Base-by-base conservation (phyloP, 129 eudicot species). In the Artemisia annua region DNA sequence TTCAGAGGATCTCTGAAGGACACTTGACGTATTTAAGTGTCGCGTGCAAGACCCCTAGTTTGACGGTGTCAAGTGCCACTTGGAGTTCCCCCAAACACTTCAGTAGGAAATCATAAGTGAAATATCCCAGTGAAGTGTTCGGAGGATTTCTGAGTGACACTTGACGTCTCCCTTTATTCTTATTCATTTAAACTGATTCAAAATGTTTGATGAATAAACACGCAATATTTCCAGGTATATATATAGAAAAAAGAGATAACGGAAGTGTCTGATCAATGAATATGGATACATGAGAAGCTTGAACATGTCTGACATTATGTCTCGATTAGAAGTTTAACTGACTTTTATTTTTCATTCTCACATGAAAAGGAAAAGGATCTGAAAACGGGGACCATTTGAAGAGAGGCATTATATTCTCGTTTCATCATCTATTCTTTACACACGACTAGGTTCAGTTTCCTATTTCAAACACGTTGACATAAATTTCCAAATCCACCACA, bases 11-110 rank as follows among this genome's bases (percentile, higher is more conserved):
- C 70, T 63, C 70, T 50, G 15, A 73, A 1, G 22, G 70, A 73
- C 62, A 62, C 77, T 49, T 73, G 77, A n/a, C 73, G 2, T 26
- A 26, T 26, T 3, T 26, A 26, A 26, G 28, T 26, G 28, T 26
- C 28, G 2, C 28, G 17, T 22, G 46, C 48, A 61, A 61, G 28
- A 61, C 32, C 18, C 14, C 10, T 26, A 60, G 44, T 26, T 62
- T 32, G 13, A 11, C 12, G 53, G 62, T 76, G 69, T 48, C 51
- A 66, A 26, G 62, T 67, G 73, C 13, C 67, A 58, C 68, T 67
- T 44, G 44, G 69, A 75, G 80, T 75, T 75, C 79, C 74, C 68
- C 68, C 80, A 75, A 67, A 75, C 80, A 75, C 80, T 75, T 75
- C 80, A 67, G 69, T 48, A 57, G 69, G 17, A 67, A 57, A 28